phyloP scores from a whole-genome alignment of 192 early-diverging fungal species.

The Entomortierella lignicola region DNA sequence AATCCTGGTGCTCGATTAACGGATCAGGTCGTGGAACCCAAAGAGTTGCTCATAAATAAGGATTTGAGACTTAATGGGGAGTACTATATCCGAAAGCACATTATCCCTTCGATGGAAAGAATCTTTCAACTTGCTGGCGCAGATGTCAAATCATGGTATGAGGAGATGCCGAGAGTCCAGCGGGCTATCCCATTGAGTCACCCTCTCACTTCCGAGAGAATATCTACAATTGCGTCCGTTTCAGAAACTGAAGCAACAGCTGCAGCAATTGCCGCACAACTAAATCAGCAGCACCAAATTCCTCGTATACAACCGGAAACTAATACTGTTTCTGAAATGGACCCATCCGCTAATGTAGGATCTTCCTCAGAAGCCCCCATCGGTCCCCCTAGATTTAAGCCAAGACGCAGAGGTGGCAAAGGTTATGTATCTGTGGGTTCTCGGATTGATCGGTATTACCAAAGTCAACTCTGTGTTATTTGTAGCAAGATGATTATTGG shows the following conservation, averaged over 20 bases:
- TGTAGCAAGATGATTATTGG: slow-evolving; percentile 62
- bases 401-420: slow-evolving; percentile 26
- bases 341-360: not conserved
- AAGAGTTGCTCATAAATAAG: slow-evolving; percentile 69
- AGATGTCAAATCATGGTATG: slow-evolving; percentile 79
- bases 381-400: slow-evolving; percentile 21
- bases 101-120: slow-evolving; percentile 82
- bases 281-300: not conserved
- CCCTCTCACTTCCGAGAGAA: slow-evolving; percentile 1
- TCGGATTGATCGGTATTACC: slow-evolving; percentile 80
- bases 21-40: slow-evolving; percentile 79
- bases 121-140: slow-evolving; percentile 84
- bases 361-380: not conserved
- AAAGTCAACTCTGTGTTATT: slow-evolving; percentile 69
- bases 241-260: slow-evolving; percentile 5
- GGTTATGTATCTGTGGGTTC: slow-evolving; percentile 33
- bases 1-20: slow-evolving; percentile 74
- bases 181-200: slow-evolving; percentile 56
- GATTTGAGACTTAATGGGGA: slow-evolving; percentile 77
- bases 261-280: slow-evolving; percentile 24
- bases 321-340: not conserved
- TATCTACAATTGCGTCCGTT: slow-evolving; percentile 8
- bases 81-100: slow-evolving; percentile 90
- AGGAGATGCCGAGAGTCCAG: slow-evolving; percentile 75
- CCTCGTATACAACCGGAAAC: not conserved